Conservation (phyloP, 495 filamentous ascomycete species). For the Rhizodiscina lignyota region DNA sequence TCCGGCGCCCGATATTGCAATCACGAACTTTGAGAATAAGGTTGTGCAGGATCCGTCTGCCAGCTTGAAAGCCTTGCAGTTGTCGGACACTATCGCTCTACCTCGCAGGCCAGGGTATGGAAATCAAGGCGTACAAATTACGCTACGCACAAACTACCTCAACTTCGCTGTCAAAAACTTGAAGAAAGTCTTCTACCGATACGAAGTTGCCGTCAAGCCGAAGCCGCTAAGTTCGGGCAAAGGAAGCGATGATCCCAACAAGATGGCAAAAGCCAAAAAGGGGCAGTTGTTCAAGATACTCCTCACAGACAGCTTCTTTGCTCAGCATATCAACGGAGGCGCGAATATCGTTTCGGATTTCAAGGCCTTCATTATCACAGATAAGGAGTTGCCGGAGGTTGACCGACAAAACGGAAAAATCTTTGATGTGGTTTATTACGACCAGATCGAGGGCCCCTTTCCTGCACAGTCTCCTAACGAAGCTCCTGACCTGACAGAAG, state of each 20-base stretch:
- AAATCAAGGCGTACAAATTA: slow-evolving; percentile 18
- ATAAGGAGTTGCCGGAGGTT: no score
- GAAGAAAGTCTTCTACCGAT: slow-evolving; percentile 9
- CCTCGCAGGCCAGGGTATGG: slow-evolving; percentile 29
- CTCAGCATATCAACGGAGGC: slow-evolving; percentile 5
- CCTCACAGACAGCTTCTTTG: slow-evolving; percentile 8
- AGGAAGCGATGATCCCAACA: no score
- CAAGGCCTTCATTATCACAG: slow-evolving; percentile 15
- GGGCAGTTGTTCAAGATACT: slow-evolving; percentile 13
- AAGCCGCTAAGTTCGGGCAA: no score
- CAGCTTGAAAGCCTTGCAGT: slow-evolving; percentile 2
- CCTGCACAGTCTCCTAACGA: no score
- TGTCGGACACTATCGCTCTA: slow-evolving; percentile 4
- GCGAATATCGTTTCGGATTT: slow-evolving; percentile 13
- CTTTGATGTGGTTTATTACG: slow-evolving; percentile 9
- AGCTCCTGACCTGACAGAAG: no score
- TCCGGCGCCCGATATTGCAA: slow-evolving; percentile 6
- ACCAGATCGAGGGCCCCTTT: slow-evolving; percentile 5
- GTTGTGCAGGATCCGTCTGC: slow-evolving; percentile 2
- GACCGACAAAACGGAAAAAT: slow-evolving; percentile 5
- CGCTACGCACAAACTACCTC: slow-evolving; percentile 32
- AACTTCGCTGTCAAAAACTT: slow-evolving; percentile 10
- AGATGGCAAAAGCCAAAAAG: slow-evolving; percentile 13
- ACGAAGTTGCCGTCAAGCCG: slow-evolving; percentile 13
- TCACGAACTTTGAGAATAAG: slow-evolving; percentile 10